Evolutionary conservation across 495 filamentous ascomycete species (phyloP), one percentile per base, ranked within the genome.

Genomic region (Annulohypoxylon moriforme): DNA sequence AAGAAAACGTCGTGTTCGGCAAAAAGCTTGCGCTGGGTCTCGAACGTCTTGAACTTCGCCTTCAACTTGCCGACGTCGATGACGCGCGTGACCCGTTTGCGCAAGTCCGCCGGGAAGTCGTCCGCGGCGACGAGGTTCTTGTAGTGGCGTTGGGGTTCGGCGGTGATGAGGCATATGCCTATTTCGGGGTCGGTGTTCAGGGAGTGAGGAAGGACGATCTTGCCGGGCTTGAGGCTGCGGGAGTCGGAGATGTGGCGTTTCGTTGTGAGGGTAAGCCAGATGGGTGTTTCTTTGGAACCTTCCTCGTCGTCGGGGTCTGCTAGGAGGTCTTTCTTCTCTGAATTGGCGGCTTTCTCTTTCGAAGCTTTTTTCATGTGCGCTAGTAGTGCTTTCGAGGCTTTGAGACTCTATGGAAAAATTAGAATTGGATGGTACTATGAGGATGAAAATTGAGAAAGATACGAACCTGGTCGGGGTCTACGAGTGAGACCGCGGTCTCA

Each of bases 241-340:
- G 87, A 87, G 75, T 94, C 90, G 60, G 88, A 83, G 62, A 95
- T 89, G 77, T 96, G 92, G 80, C 92, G 93, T 82, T 98, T 98
- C 49, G 94, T 97, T 50, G 93, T 92, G 56, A 99, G 81, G 10
- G 90, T 88, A 33, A 99, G 87, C 91, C 92, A 97, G 60, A 98
- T 84, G 2, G 92, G 87, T 0, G 79, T 77, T 66, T 87, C 83
- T 66, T 89, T 87, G 60, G 88, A 88, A 61, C 90, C 85, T 14
- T 87, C 83, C 33, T 81, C 83, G 53, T 85, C 85, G 42, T 86
- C 86, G 67, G 87, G 85, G 16, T 84, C 86, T 73, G 96, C 90
- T 33, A 97, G 86, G 57, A 90, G 91, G 55, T 82, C 78, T 79
- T 92, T 94, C 77, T 88, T 91, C n/a, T 83, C 82, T 10, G 88